Base-by-base conservation (phyloP, 805 yeast genomes). In the Lachancea quebecensis region DNA sequence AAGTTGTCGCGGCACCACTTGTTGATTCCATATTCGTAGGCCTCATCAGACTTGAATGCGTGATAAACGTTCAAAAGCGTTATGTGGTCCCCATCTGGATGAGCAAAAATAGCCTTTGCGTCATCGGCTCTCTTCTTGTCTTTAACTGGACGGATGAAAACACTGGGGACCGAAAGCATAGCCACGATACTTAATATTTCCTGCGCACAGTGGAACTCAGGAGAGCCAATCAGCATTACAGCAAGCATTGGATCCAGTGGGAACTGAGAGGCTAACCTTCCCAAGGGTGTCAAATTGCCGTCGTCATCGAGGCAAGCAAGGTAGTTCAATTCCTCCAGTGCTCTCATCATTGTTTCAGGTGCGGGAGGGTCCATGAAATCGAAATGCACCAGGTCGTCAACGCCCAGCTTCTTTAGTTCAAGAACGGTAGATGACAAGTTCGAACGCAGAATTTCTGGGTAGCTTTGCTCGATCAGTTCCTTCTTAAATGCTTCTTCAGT, bases 331-430 rank as follows among this genome's bases (percentile, higher is more conserved):
- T 91, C 99, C 66, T 91, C 99, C 51, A 91, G 71, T 0, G 98
- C 98, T 64, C 99, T 77, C 99, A 93, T 93, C 99, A 91, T 93
- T 6, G 99, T 93, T 67, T 91, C 99, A 9, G 99, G 99, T 2
- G 98, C 98, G 11, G 99, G 99, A 7, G 99, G 98, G 62, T 91
- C 99, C 95, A 91, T 91, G 62, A 93, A 91, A 65, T 93, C 99
- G 61, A 91, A 91, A 68, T 91, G 98, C 34, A 93, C 99, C 59
- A 91, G 77, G 68, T 91, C 98, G 62, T 93, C 95, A 52, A 91
- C 77, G 11, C 98, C 98, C 52, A 93, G 76, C 67, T 93, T 93
- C 65, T 93, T 93, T 66, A 91, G 74, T 64, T 93, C 95, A 51
- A 91, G 70, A 31, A 91, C 98, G 0, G 97, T 93, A 18, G 89